Evolutionary conservation across 108 stramenopile species (phyloP).

Genomic region (Cyclotella choctawhatcheeana): DNA sequence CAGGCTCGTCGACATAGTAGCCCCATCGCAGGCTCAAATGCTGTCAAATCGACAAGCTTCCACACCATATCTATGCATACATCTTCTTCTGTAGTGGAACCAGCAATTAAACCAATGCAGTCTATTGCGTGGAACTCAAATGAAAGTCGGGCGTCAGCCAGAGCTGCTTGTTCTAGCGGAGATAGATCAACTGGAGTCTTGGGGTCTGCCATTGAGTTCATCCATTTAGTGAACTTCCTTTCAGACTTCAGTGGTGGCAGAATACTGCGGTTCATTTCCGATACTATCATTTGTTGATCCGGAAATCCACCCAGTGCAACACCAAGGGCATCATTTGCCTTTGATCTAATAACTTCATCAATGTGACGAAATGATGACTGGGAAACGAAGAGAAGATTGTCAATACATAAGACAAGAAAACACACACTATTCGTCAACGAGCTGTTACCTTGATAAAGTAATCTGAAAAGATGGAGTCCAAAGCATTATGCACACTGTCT

Average conservation of each 20-base stretch:
- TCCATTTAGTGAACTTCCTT: slow-evolving; percentile 43
- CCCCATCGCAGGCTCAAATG: slow-evolving; percentile 39
- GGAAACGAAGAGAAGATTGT: not conserved
- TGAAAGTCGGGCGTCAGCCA: slow-evolving; percentile 46
- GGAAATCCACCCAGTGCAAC: slow-evolving; percentile 33
- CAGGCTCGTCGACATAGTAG: slow-evolving; percentile 63
- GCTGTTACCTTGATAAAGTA: slow-evolving; percentile 35
- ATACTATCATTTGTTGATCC: slow-evolving; percentile 35
- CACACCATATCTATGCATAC: slow-evolving; percentile 51
- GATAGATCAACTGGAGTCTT: slow-evolving; percentile 48
- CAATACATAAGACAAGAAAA: not conserved
- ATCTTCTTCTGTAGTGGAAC: slow-evolving; percentile 32
- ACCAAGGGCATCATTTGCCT: slow-evolving; percentile 38
- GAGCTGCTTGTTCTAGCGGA: slow-evolving; percentile 46
- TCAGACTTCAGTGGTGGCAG: slow-evolving; percentile 34
- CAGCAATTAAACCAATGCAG: slow-evolving; percentile 64
- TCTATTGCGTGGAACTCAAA: slow-evolving; percentile 60
- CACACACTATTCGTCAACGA: not conserved
- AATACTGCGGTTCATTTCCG: slow-evolving; percentile 25
- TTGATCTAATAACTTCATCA: slow-evolving; percentile 39
- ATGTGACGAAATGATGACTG: slow-evolving; percentile 34
- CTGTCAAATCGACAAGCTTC: slow-evolving; percentile 57
- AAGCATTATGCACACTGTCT: slow-evolving; percentile 26
- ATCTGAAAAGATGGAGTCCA: slow-evolving; percentile 26
- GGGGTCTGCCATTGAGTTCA: slow-evolving; percentile 34